Percentiles rank a stretch among this genome's conserved stretches.
Conservation (phyloP, 345 rosid genomes). For the Sapria himalayana region DNA sequence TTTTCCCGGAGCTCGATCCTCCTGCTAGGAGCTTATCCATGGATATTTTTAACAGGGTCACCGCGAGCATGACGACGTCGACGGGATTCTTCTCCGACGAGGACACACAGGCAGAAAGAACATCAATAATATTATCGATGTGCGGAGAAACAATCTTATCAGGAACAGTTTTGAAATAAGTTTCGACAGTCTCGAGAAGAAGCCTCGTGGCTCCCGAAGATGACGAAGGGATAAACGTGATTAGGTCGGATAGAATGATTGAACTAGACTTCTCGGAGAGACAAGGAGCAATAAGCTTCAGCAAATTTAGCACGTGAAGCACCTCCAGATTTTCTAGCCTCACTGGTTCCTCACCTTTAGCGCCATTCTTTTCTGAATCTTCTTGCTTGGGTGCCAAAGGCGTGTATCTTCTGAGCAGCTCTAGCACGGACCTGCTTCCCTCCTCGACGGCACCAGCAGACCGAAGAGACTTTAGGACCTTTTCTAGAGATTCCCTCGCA, state of each 20-base stretch:
- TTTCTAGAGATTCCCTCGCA: slow-evolving; percentile 60
- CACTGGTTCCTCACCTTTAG: slow-evolving; percentile 19
- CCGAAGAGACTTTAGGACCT: slow-evolving; percentile 26
- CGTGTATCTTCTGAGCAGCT: slow-evolving; percentile 21
- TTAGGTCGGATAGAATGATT: slow-evolving; percentile 24
- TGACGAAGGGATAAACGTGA: slow-evolving; percentile 26
- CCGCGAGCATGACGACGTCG: slow-evolving; percentile 40
- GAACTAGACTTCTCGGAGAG: slow-evolving; percentile 30
- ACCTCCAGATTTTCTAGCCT: slow-evolving; percentile 37
- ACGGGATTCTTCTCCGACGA: slow-evolving; percentile 28
- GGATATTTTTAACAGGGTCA: slow-evolving; percentile 27
- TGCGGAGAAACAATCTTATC: slow-evolving; percentile 22
- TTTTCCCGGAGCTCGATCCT: slow-evolving; percentile 24
- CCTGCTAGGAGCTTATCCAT: slow-evolving; percentile 24
- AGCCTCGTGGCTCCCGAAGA: slow-evolving; percentile 43
- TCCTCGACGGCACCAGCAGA: slow-evolving; percentile 28
- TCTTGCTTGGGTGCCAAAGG: slow-evolving; percentile 15
- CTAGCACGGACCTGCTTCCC: slow-evolving; percentile 38
- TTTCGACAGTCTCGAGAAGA: slow-evolving; percentile 34
- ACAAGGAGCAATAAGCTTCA: slow-evolving; percentile 32
- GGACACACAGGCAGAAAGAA: slow-evolving; percentile 39
- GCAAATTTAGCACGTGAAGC: slow-evolving; percentile 49
- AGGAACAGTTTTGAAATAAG: slow-evolving; percentile 22
- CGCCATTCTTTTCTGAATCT: slow-evolving; percentile 17
- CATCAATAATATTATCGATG: slow-evolving; percentile 23